Evolutionary conservation across 2,329 filamentous ascomycete species (phyloP).

Genomic region (Cytospora leucostoma): DNA sequence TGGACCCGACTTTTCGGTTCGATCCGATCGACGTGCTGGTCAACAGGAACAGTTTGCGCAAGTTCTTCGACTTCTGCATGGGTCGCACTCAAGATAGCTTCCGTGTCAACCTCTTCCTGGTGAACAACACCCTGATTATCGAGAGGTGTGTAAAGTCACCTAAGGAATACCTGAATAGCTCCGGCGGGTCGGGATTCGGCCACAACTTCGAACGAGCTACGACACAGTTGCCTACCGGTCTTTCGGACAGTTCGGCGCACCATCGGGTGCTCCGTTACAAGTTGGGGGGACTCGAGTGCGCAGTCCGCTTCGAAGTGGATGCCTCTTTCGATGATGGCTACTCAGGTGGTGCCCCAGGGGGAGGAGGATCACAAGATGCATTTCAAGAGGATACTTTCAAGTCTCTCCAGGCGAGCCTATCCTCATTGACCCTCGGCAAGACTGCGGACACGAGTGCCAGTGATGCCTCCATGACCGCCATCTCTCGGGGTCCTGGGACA

Average conservation of each 20-base stretch:
- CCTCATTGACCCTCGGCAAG: neutral
- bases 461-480: neutral
- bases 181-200: neutral
- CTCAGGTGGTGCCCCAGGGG: too few relatives aligned
- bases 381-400: neutral
- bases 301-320: slow-evolving; percentile 16
- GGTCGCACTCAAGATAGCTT: slow-evolving; percentile 7
- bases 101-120: slow-evolving; percentile 8
- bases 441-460: neutral
- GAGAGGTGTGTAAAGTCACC: slow-evolving; percentile 7
- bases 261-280: slow-evolving; percentile 15
- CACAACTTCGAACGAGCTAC: slow-evolving; percentile 11
- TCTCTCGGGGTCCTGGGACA: slow-evolving; percentile 19
- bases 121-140: slow-evolving; percentile 16
- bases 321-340: neutral
- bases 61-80: slow-evolving; percentile 32
- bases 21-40: slow-evolving; percentile 35
- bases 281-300: slow-evolving; percentile 14
- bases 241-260: slow-evolving; percentile 6
- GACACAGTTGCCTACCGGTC: neutral
- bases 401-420: neutral
- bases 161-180: neutral
- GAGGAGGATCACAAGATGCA: neutral
- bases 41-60: slow-evolving; percentile 33
- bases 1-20: slow-evolving; percentile 32